Percentiles rank a stretch among this genome's conserved stretches.
These are phyloP conservation scores for Suillus paluster DNA, from an alignment of 768 basidiomycete species.

Conservation along the genomic window DNA sequence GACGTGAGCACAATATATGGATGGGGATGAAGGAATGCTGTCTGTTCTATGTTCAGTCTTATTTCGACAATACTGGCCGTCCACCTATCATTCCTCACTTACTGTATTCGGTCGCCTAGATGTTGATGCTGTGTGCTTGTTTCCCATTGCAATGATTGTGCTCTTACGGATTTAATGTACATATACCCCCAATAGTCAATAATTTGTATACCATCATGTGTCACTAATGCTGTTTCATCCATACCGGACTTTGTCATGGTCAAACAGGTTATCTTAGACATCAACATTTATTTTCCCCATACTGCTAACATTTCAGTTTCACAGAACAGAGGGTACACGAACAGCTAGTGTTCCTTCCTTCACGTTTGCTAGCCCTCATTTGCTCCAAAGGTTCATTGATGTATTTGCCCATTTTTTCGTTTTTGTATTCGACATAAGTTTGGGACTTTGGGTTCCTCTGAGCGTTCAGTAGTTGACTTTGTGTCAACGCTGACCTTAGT, in stretches of 20 bases:
- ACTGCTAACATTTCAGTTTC: neutral
- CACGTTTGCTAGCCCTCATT: neutral
- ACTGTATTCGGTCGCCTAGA: neutral
- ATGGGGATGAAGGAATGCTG: neutral
- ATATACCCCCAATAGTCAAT: neutral
- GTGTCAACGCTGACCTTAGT: no score
- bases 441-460: neutral
- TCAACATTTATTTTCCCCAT: neutral
- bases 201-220: neutral
- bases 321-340: neutral
- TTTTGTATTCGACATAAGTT: neutral
- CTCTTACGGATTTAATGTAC: no score
- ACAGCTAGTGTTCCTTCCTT: neutral
- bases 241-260: neutral
- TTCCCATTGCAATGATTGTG: neutral
- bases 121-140: neutral
- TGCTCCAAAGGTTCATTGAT: neutral
- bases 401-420: neutral
- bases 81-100: neutral
- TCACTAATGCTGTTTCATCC: neutral
- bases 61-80: neutral
- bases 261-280: neutral
- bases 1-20: neutral
- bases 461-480: neutral
- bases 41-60: neutral